Evolutionary conservation across 2,329 filamentous ascomycete species (phyloP), one percentile per base, ranked within the genome.

Genomic region (Verticillium albo-atrum): DNA sequence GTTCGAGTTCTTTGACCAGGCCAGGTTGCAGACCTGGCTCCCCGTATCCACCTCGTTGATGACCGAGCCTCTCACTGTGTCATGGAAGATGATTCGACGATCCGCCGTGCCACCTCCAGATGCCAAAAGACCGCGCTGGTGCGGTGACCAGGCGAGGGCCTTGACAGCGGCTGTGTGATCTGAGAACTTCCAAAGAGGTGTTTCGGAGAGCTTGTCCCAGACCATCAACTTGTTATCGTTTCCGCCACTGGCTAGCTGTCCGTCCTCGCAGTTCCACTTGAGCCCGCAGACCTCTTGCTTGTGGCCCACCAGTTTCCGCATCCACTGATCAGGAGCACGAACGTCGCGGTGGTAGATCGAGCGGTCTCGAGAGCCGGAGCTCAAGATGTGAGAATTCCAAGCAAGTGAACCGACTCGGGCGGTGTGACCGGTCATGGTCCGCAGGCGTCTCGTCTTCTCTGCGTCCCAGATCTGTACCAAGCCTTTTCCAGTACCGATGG

Each of bases 151-250:
- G 10, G 95, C 89, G 64, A 99, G 97, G 4, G 95, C 95, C 74
- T 99, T 99, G 56, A 99, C 95, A 9, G 95, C 95, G 14, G 95
- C 95, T 35, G 90, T 94, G 72, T 99, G 95, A 64, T 97, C 93
- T 20, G 90, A 90, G 74, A 97, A 98, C 67, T 96, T 96, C 82
- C 91, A 97, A 2, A 96, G 82, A 1, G 95, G 95, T 7, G 92
- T 91, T 67, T 96, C 90, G n/a, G 88, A 91, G 60, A 97, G 82
- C 71, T 96, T 96, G 69, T 99, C 95, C 95, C 95, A 99, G 26
- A 99, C 92, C 85, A 98, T 95, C 53, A 99, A 82, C 72, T 98
- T 98, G 78, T 99, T 99, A 78, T 99, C 95, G 74, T 99, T 99
- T 6, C 95, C 95, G 55, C 95, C 95, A 58, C 91, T 96, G 14